Percentiles rank a stretch among this genome's conserved stretches.
phyloP scores from a whole-genome alignment of 2,329 filamentous ascomycete species.

The Fusarium sp. region DNA sequence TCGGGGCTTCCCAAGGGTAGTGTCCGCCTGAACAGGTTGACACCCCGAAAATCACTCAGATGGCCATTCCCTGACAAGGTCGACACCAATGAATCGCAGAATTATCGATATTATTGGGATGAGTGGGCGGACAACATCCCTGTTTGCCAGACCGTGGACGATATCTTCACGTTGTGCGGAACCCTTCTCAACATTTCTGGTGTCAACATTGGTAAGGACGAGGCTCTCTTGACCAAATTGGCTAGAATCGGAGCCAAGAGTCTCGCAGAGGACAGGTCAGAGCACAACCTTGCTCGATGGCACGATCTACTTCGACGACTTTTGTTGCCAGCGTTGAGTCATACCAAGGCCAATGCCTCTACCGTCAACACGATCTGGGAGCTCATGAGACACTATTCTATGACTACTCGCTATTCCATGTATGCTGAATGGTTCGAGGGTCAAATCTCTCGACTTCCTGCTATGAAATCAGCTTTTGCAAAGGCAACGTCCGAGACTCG shows the following conservation, averaged over 20 bases:
- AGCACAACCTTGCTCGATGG: conserved; percentile 81
- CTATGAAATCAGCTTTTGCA: conserved; percentile 83
- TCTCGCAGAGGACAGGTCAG: conserved; percentile 75
- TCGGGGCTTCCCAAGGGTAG: conserved; percentile 75
- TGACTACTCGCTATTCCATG: conserved; percentile 82
- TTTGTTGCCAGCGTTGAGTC: conserved; percentile 87
- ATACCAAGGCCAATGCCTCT: conserved; percentile 85
- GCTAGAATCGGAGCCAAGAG: conserved; percentile 86
- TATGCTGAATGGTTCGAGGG: conserved; percentile 95
- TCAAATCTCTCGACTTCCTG: conserved; percentile 78
- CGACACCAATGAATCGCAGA: conserved; percentile 79
- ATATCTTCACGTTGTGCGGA: conserved; percentile 87
- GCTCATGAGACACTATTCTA: conserved; percentile 82
- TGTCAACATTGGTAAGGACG: conserved; percentile 88
- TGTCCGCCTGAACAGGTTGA: conserved; percentile 69
- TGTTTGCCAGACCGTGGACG: conserved; percentile 88
- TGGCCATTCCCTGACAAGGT: conserved; percentile 87
- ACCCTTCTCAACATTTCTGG: conserved; percentile 88
- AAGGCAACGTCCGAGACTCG: conserved; percentile 82
- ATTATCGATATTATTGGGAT: conserved; percentile 96
- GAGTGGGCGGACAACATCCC: conserved; percentile 97
- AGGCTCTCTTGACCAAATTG: conserved; percentile 81
- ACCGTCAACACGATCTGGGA: conserved; percentile 89
- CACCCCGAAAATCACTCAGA: conserved; percentile 75
- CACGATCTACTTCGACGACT: conserved; percentile 84